Conservation (phyloP, 1,284 basidiomycete species). For the Peniophora sp. region DNA sequence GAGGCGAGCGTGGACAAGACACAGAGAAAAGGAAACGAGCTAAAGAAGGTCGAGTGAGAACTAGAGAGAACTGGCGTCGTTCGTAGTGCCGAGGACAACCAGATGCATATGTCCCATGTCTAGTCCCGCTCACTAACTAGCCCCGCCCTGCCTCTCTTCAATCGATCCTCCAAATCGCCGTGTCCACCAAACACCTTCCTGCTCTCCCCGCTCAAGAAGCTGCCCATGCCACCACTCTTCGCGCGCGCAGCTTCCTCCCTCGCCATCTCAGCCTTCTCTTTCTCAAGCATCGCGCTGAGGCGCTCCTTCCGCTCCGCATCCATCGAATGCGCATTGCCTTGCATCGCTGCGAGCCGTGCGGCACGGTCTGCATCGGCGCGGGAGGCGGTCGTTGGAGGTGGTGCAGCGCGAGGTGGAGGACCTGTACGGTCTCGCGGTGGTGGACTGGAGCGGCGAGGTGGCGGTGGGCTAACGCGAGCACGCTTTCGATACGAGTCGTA, state of each 20-base stretch:
- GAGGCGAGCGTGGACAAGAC: too few species aligned
- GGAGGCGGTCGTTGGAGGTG: constrained; percentile 10
- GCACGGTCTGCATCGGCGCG: constrained; percentile 51
- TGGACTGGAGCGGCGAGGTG: constrained; percentile 20
- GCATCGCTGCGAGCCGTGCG: constrained; percentile 84
- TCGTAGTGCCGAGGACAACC: too few species aligned
- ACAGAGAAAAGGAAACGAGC: too few species aligned
- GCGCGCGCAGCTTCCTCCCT: constrained; percentile 53
- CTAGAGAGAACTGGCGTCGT: too few species aligned
- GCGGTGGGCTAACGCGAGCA: constrained; percentile 30
- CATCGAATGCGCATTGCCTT: constrained; percentile 59
- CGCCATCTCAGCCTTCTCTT: constrained; percentile 65
- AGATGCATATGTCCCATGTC: too few species aligned
- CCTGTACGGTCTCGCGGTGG: constrained; percentile 11
- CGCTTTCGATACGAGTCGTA: constrained; percentile 27
- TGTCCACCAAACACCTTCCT: constrained; percentile 72
- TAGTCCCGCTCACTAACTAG: constrained; percentile 39
- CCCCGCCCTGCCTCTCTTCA: constrained; percentile 57
- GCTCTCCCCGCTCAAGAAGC: constrained; percentile 64
- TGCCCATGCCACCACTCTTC: constrained; percentile 65
- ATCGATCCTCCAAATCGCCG: constrained; percentile 71
- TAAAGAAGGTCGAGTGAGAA: too few species aligned
- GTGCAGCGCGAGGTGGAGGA: constrained; percentile 7
- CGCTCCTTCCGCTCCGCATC: constrained; percentile 62
- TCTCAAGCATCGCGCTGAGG: constrained; percentile 52